Conservation (phyloP, 805 yeast species). For the Jamesozyma piceae region DNA sequence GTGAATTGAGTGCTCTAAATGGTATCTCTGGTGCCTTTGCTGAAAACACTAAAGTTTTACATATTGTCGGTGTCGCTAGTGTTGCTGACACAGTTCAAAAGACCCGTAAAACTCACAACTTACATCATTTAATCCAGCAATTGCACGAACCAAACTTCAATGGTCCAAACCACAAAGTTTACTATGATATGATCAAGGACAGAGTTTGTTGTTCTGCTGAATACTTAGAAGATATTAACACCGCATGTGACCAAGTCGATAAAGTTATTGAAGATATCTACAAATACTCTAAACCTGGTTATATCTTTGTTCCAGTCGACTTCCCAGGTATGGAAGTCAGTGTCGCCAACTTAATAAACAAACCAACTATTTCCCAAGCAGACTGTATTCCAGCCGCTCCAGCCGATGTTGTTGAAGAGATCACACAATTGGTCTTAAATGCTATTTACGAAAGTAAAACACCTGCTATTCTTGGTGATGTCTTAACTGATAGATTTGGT, state of each 20-base stretch:
- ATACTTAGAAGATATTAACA: conserved; percentile 35
- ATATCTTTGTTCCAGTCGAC: conserved; percentile 68
- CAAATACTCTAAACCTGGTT: conserved; percentile 67
- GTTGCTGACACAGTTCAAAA: conserved; percentile 5
- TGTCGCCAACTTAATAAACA: conserved; percentile 10
- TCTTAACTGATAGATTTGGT: conserved; percentile 54
- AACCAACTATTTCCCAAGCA: conserved; percentile 11
- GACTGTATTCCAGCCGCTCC: conserved; percentile 7
- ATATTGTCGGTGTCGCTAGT: conserved; percentile 57
- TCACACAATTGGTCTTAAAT: conserved; percentile 39
- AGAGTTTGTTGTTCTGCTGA: conserved; percentile 49
- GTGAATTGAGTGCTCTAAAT: conserved; percentile 76
- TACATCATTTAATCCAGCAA: conserved; percentile 56
- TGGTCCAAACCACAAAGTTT: conserved; percentile 57
- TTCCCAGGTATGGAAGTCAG: conserved; percentile 37
- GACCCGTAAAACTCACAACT: conserved; percentile 23
- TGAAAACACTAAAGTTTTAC: conserved; percentile 70
- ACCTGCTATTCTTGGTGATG: conserved; percentile 67
- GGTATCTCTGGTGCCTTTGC: conserved; percentile 79
- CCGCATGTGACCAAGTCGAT: conserved; percentile 54
- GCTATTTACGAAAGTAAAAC: conserved; percentile 42
- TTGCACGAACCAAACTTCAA: conserved; percentile 34
- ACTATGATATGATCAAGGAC: conserved; percentile 51
- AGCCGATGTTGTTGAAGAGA: conserved; percentile 13
- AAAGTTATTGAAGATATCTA: conserved; percentile 48